Conservation (phyloP, 495 filamentous ascomycete species). For the Thozetella sp. region DNA sequence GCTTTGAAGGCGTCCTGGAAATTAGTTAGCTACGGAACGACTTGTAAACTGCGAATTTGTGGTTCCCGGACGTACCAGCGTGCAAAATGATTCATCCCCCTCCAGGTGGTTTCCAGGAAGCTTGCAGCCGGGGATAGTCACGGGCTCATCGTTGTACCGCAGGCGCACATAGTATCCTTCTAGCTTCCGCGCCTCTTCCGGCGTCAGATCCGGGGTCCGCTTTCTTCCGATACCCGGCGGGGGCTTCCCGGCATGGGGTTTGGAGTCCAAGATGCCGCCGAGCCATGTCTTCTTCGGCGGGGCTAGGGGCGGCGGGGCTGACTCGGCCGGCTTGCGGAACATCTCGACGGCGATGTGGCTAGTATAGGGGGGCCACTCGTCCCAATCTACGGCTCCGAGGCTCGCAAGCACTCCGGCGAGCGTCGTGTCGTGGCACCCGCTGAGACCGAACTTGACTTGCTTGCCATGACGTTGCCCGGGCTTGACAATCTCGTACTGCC, state of each 20-base stretch:
- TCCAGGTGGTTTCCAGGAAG: slow-evolving; percentile 79
- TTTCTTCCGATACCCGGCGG: slow-evolving; percentile 52
- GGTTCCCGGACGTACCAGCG: slow-evolving; percentile 57
- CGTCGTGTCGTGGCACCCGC: slow-evolving; percentile 95
- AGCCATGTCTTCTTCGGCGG: slow-evolving; percentile 43
- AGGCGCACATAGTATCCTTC: slow-evolving; percentile 89
- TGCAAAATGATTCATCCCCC: slow-evolving; percentile 91
- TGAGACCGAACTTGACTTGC: slow-evolving; percentile 57
- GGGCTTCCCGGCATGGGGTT: slow-evolving; percentile 19
- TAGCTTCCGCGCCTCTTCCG: slow-evolving; percentile 52
- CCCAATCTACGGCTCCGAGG: slow-evolving; percentile 73
- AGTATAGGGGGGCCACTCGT: slow-evolving; percentile 88
- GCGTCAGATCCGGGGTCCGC: slow-evolving; percentile 43
- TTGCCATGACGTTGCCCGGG: slow-evolving; percentile 65
- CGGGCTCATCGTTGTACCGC: slow-evolving; percentile 83
- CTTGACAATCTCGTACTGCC: slow-evolving; percentile 49
- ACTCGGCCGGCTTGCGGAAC: slow-evolving; percentile 55
- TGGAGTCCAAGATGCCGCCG: slow-evolving; percentile 37
- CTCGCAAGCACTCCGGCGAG: slow-evolving; percentile 78
- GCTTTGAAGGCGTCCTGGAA: slow-evolving; percentile 84
- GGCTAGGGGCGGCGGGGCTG: slow-evolving; percentile 4
- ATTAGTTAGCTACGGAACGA: slow-evolving; percentile 1
- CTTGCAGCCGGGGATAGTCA: slow-evolving; percentile 81
- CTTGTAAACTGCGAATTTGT: not conserved
- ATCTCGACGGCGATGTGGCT: slow-evolving; percentile 90